A percentile compares a stretch with the other conserved stretches of the same genome.
phyloP scores from a whole-genome alignment of 1,139 yeast species.

The Lodderomyces theae region DNA sequence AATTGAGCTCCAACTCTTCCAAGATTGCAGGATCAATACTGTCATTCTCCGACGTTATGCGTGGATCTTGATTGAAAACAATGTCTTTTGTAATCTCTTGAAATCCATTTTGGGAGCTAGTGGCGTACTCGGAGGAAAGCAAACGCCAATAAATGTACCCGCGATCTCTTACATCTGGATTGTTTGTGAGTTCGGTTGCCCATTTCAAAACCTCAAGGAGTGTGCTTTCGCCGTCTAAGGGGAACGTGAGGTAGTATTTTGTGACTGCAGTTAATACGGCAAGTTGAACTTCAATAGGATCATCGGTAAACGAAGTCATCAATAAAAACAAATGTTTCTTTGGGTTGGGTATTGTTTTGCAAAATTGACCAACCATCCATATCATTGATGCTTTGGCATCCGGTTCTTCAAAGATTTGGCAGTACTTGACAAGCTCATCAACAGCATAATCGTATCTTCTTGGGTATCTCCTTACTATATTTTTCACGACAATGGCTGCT shows the following conservation, averaged over 20 bases:
- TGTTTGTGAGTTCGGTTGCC: conserved; percentile 72
- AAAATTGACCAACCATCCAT: conserved; percentile 83
- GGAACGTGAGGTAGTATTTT: conserved; percentile 60
- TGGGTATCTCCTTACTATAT: conserved; percentile 77
- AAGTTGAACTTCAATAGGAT: conserved; percentile 70
- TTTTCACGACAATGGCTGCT: conserved; percentile 70
- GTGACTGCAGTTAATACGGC: conserved; percentile 72
- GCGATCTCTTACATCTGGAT: conserved; percentile 82
- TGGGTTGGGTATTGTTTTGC: conserved; percentile 48
- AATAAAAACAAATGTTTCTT: conserved; percentile 47
- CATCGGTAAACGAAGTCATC: conserved; percentile 51
- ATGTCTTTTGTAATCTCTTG: conserved; percentile 51
- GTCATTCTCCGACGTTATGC: conserved; percentile 66
- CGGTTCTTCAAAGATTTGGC: conserved; percentile 61
- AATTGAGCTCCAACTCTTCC: conserved; percentile 78
- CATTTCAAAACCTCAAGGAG: conserved; percentile 60
- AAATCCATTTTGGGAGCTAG: conserved; percentile 25
- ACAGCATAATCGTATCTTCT: conserved; percentile 38
- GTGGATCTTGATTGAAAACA: conserved; percentile 59
- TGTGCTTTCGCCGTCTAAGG: conserved; percentile 53
- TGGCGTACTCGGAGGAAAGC: conserved; percentile 48
- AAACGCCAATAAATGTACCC: conserved; percentile 87
- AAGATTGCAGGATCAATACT: conserved; percentile 65
- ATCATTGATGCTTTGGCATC: conserved; percentile 77
- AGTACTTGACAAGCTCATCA: conserved; percentile 39